Conservation (phyloP, 495 filamentous ascomycete species). For the Lichina pygmaea region DNA sequence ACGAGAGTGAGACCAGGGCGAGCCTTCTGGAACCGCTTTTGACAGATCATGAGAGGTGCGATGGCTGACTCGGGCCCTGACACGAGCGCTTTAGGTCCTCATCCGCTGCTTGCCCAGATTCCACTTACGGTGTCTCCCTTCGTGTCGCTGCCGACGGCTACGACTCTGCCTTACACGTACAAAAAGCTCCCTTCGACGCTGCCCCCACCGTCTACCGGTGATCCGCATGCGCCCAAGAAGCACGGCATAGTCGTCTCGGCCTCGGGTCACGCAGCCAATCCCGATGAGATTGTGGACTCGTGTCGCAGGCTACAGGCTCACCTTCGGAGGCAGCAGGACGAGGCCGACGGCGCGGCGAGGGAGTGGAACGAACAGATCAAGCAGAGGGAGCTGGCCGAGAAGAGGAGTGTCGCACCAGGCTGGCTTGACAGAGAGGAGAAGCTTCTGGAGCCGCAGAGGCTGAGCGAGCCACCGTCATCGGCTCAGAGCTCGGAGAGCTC, state of each 20-base stretch:
- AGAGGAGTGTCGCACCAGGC: conserved; percentile 68
- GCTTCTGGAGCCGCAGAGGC: conserved; percentile 48
- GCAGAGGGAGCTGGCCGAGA: conserved; percentile 70
- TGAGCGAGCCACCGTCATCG: conserved; percentile 1
- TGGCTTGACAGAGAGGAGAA: conserved; percentile 81
- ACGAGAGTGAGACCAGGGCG: too few species aligned
- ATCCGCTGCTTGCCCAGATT: conserved; percentile 75
- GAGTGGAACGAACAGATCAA: conserved; percentile 43
- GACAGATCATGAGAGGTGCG: too few species aligned
- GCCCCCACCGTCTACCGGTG: conserved; percentile 41
- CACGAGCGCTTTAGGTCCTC: conserved; percentile 25
- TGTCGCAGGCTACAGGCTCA: conserved; percentile 55
- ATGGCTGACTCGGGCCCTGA: too few species aligned
- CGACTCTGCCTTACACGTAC: conserved; percentile 90
- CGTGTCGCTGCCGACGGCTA: conserved; percentile 67
- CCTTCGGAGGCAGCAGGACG: conserved; percentile 30
- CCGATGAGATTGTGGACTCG: conserved; percentile 55
- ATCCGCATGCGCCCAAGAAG: conserved; percentile 9
- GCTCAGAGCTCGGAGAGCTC: background rate
- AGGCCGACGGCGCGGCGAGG: conserved; percentile 34
- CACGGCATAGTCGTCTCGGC: conserved; percentile 50
- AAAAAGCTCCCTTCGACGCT: conserved; percentile 64
- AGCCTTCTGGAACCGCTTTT: too few species aligned
- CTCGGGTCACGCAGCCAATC: conserved; percentile 51
- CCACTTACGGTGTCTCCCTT: conserved; percentile 86